These are phyloP conservation scores for Amanita rimosa DNA, from an alignment of 768 basidiomycete genomes.

Conservation along the genomic window DNA sequence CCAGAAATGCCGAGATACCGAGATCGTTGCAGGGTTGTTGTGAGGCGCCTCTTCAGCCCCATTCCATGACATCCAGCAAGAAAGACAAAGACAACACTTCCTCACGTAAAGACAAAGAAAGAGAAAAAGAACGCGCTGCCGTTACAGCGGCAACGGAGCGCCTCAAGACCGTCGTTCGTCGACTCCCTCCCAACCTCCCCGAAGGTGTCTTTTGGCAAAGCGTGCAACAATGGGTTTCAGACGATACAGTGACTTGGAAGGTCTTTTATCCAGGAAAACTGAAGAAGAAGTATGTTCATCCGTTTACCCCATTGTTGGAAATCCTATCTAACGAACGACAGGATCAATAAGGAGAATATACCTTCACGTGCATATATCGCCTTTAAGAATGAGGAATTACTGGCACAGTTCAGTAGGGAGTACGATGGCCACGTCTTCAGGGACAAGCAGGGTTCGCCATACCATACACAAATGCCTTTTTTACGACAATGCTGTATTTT, in stretches of 20 bases:
- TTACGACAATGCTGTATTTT: background rate
- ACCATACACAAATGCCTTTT: background rate
- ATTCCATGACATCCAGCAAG: constrained; percentile 12
- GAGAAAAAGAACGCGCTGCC: constrained; percentile 20
- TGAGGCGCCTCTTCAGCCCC: background rate
- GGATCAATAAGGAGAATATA: constrained; percentile 75
- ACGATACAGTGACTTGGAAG: constrained; percentile 63
- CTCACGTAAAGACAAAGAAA: constrained; percentile 21
- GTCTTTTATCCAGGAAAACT: constrained; percentile 56
- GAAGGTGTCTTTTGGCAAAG: constrained; percentile 93
- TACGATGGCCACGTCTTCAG: constrained; percentile 90
- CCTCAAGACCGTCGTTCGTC: constrained; percentile 79
- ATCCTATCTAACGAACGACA: constrained; percentile 17
- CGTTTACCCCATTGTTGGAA: background rate
- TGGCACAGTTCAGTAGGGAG: constrained; percentile 66
- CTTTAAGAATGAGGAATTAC: constrained; percentile 65
- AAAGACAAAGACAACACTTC: constrained; percentile 18
- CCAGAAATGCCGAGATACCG: constrained; percentile 8
- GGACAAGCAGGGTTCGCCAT: constrained; percentile 69
- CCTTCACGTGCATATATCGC: constrained; percentile 87
- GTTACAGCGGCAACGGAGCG: constrained; percentile 35
- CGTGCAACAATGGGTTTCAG: constrained; percentile 73
- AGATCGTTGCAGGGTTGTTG: background rate
- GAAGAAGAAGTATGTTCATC: constrained; percentile 45
- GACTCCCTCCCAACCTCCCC: constrained; percentile 86